These are phyloP conservation scores for Laburnicola sp. DNA, from an alignment of 2,329 filamentous ascomycete species.

Conservation along the genomic window DNA sequence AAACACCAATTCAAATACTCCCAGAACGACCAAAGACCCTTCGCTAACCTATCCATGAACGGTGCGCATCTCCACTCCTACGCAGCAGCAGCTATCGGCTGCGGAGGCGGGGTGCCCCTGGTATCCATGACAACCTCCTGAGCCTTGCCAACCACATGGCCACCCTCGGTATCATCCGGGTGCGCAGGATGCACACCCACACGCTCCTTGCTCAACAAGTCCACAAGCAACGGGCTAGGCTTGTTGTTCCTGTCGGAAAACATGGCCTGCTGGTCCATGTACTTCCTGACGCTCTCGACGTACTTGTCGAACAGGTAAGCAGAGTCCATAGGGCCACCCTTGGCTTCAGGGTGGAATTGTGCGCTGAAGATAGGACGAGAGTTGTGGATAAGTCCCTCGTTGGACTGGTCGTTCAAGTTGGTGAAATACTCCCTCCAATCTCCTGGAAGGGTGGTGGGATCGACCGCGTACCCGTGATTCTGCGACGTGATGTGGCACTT, in stretches of 20 bases:
- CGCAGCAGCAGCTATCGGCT: slow-evolving; percentile 40
- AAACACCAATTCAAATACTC: neutral
- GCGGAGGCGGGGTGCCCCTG: slow-evolving; percentile 35
- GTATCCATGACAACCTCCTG: slow-evolving; percentile 34
- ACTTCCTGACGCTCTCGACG: slow-evolving; percentile 82
- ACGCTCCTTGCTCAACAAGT: slow-evolving; percentile 90
- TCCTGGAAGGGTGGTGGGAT: slow-evolving; percentile 74
- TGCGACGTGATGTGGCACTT: slow-evolving; percentile 98
- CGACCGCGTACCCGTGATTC: slow-evolving; percentile 97
- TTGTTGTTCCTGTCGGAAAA: slow-evolving; percentile 80
- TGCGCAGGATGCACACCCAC: slow-evolving; percentile 70
- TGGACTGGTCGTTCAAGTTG: slow-evolving; percentile 96
- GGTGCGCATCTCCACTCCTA: slow-evolving; percentile 9
- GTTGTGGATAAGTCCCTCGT: slow-evolving; percentile 97
- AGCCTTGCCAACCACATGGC: slow-evolving; percentile 31
- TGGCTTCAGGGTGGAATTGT: slow-evolving; percentile 98
- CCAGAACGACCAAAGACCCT: slow-evolving; percentile 8
- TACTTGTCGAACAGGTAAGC: slow-evolving; percentile 97
- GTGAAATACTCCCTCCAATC: slow-evolving; percentile 99
- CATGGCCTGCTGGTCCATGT: slow-evolving; percentile 79
- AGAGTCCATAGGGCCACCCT: slow-evolving; percentile 94
- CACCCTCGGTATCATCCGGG: slow-evolving; percentile 35
- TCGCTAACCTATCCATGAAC: neutral
- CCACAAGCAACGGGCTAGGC: slow-evolving; percentile 83
- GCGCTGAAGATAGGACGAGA: slow-evolving; percentile 96